Conservation (phyloP, 208 protist species). For the Phytomonas serpens region DNA sequence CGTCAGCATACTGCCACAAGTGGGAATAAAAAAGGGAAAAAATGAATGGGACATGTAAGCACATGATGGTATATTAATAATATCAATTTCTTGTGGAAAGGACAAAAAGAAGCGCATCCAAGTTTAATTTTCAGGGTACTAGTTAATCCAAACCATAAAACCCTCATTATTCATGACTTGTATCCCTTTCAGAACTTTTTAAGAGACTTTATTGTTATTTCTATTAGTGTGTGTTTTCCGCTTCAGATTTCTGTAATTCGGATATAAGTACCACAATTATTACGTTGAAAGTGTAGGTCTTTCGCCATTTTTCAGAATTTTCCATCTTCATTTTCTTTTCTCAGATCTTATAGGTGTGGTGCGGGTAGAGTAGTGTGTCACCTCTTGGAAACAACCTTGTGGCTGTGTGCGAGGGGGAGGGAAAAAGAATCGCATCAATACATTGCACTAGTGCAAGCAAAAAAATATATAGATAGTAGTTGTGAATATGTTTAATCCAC, state of each 20-base stretch:
- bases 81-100: not conserved
- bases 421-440: not conserved
- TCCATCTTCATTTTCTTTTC: not conserved
- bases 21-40: constrained; percentile 15
- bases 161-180: not conserved
- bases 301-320: not conserved
- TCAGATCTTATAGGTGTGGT: not conserved
- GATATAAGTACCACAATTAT: not conserved
- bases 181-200: constrained; percentile 5
- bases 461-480: not conserved
- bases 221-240: constrained; percentile 2
- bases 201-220: not conserved
- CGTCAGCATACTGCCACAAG: constrained; percentile 12
- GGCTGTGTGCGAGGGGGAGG: not conserved
- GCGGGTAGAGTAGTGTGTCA: not conserved
- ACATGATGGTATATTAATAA: constrained; percentile 8
- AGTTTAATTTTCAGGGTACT: constrained; percentile 1
- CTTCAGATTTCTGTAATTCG: not conserved
- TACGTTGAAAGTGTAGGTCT: not conserved
- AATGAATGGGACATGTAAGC: constrained; percentile 17
- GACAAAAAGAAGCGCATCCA: constrained; percentile 3
- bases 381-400: not conserved
- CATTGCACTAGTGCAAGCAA: not conserved
- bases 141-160: constrained; percentile 1
- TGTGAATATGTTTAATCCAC: not conserved